Evolutionary conservation across 257 asterid species (phyloP).

Genomic region (Handroanthus guayacan): DNA sequence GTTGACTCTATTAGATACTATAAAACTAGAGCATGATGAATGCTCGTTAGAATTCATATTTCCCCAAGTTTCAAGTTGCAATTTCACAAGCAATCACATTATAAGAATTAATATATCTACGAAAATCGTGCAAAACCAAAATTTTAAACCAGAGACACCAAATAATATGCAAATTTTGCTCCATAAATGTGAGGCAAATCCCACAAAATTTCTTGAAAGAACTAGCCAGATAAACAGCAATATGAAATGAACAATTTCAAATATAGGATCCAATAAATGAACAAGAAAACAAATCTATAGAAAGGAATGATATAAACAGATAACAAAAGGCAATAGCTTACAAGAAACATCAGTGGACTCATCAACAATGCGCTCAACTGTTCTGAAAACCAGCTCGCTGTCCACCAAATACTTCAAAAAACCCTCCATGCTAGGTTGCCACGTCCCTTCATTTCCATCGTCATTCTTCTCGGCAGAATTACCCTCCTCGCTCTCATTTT

Average conservation of each 20-base stretch:
- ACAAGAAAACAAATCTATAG: background rate
- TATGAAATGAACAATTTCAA: background rate
- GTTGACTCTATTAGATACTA: background rate
- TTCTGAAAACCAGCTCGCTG: constrained; percentile 70
- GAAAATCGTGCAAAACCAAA: background rate
- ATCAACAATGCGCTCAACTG: constrained; percentile 92
- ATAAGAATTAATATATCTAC: background rate
- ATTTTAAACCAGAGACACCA: background rate
- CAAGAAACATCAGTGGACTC: constrained; percentile 92
- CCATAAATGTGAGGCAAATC: background rate
- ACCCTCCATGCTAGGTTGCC: constrained; percentile 86
- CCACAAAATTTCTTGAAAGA: background rate
- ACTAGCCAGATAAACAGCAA: background rate
- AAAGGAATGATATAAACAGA: too few species aligned
- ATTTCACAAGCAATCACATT: background rate
- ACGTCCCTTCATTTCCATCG: constrained; percentile 48
- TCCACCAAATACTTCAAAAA: constrained; percentile 86
- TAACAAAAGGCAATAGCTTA: constrained; percentile 42
- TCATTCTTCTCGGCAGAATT: constrained; percentile 29
- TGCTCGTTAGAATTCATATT: background rate
- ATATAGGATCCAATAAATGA: background rate
- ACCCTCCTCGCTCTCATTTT: constrained; percentile 39
- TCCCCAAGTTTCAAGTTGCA: background rate
- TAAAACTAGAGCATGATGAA: background rate
- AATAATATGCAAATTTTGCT: background rate